These are phyloP conservation scores for Trametopsis cervina DNA, from an alignment of 768 basidiomycete genomes.

Conservation along the genomic window DNA sequence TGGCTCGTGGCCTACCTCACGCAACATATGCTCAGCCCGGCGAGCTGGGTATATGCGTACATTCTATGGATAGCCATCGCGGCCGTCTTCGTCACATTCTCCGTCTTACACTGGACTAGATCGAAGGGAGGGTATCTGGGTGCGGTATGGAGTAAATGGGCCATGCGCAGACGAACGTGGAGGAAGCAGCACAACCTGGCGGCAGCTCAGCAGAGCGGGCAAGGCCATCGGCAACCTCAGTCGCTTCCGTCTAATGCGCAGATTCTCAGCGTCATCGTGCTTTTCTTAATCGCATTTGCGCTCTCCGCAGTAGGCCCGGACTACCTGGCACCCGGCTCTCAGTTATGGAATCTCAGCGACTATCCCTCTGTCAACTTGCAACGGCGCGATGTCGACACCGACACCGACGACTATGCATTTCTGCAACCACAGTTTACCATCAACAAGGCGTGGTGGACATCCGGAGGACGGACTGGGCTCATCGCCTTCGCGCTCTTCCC, in stretches of 20 bases:
- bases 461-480: constrained; percentile 57
- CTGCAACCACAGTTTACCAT: constrained; percentile 52
- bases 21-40: constrained; percentile 45
- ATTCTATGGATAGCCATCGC: constrained; percentile 51
- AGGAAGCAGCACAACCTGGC: constrained; percentile 38
- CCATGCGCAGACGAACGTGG: constrained; percentile 52
- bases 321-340: constrained; percentile 48
- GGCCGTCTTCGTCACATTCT: constrained; percentile 32
- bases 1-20: constrained; percentile 54
- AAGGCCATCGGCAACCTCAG: constrained; percentile 34
- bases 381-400: neutral
- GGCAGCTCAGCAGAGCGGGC: constrained; percentile 25
- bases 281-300: constrained; percentile 37
- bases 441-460: constrained; percentile 63
- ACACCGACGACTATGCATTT: constrained; percentile 27
- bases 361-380: constrained; percentile 13
- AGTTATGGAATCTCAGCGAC: constrained; percentile 36
- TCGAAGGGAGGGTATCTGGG: constrained; percentile 36
- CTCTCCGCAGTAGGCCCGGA: constrained; percentile 59
- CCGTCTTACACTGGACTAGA: constrained; percentile 37
- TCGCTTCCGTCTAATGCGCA: constrained; percentile 60
- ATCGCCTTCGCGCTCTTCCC: constrained; percentile 71
- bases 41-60: constrained; percentile 51
- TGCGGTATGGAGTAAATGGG: constrained; percentile 53
- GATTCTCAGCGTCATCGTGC: constrained; percentile 39